Conservation (phyloP, 768 basidiomycete genomes). For the Boletus reticulatus region DNA sequence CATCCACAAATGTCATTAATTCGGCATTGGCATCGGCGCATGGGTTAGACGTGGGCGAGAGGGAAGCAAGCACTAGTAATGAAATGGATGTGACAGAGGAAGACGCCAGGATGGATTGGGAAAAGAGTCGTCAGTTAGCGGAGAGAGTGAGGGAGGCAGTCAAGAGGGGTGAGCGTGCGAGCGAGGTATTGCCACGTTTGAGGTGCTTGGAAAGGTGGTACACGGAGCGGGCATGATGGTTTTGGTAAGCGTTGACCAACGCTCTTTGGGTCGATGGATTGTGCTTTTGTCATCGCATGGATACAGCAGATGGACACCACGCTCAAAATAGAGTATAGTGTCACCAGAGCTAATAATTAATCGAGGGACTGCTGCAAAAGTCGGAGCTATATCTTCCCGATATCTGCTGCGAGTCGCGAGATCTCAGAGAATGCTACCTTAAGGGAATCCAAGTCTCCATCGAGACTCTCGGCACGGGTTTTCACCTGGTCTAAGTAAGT, state of each 20-base stretch:
- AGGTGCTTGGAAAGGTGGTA: constrained; percentile 21
- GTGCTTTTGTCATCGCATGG: too few species aligned
- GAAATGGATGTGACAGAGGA: not conserved
- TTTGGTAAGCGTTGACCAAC: not conserved
- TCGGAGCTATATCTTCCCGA: not conserved
- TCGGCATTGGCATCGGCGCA: not conserved
- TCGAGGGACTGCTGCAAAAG: too few species aligned
- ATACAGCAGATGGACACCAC: too few species aligned
- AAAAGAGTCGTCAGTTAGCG: constrained; percentile 24
- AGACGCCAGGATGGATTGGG: constrained; percentile 25
- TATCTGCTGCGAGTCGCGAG: constrained; percentile 63
- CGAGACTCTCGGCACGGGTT: constrained; percentile 78
- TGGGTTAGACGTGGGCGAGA: not conserved
- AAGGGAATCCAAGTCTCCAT: constrained; percentile 79
- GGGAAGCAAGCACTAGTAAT: not conserved
- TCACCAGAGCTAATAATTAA: too few species aligned
- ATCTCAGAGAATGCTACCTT: constrained; percentile 84
- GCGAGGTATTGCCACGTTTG: constrained; percentile 28
- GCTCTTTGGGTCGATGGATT: too few species aligned
- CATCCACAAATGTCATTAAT: not conserved
- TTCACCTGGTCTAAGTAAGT: constrained; percentile 65
- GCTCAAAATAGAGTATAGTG: too few species aligned
- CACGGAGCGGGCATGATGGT: not conserved
- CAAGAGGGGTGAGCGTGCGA: constrained; percentile 14
- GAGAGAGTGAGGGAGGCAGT: constrained; percentile 22